A percentile compares a stretch with the other conserved stretches of the same genome.
These are phyloP conservation scores for Ustilago crameri DNA, from an alignment of 1,284 basidiomycete genomes.

Conservation along the genomic window DNA sequence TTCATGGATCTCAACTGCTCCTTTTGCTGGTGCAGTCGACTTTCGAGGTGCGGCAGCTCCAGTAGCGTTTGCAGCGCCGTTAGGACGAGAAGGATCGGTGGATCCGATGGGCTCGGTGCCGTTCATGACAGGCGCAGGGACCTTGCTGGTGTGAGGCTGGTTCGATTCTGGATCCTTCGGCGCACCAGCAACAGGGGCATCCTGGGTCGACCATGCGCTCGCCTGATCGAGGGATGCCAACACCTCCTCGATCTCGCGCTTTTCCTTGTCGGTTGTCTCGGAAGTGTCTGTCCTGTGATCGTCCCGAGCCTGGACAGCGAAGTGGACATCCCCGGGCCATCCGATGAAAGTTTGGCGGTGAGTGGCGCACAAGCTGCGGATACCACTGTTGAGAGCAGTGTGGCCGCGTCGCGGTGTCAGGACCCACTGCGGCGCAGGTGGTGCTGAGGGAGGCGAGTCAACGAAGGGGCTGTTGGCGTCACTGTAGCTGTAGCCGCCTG, in stretches of 20 bases:
- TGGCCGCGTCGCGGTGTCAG: constrained; percentile 86
- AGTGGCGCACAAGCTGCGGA: constrained; percentile 81
- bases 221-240: constrained; percentile 63
- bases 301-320: constrained; percentile 53
- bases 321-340: constrained; percentile 87
- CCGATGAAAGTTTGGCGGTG: constrained; percentile 92
- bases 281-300: constrained; percentile 60
- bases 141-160: constrained; percentile 32
- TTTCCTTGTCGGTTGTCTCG: constrained; percentile 58
- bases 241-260: constrained; percentile 59
- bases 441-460: constrained; percentile 39
- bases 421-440: constrained; percentile 74
- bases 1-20: constrained; percentile 21
- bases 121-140: constrained; percentile 60
- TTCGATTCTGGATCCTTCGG: constrained; percentile 35
- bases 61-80: constrained; percentile 12
- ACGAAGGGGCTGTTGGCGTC: constrained; percentile 45
- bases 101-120: constrained; percentile 64
- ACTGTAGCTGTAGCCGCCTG: constrained; percentile 40
- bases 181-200: constrained; percentile 50
- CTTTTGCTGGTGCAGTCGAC: constrained; percentile 71
- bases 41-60: constrained; percentile 59
- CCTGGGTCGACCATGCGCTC: constrained; percentile 55
- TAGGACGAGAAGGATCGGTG: constrained; percentile 41
- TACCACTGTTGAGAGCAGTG: constrained; percentile 93